Base-by-base conservation (phyloP, 495 filamentous ascomycete species). In the Penicillium ucsense region DNA sequence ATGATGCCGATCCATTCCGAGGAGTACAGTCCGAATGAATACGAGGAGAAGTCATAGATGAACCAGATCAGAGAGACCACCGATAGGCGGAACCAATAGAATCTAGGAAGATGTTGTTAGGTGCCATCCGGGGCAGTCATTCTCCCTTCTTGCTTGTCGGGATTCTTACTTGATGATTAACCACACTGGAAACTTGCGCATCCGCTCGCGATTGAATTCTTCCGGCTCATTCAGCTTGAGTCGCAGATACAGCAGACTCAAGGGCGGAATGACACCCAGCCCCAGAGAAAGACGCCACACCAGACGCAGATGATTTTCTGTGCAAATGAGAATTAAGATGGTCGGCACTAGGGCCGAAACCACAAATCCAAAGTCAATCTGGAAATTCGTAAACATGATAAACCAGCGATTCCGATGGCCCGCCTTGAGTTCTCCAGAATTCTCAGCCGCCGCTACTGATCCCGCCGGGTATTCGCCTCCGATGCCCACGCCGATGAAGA, bases 401-500 rank as follows among this genome's bases (percentile, higher is more conserved):
- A 95, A 96, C 87, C 87, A 94, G 20, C 82, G 76, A 56, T 95
- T 91, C 9, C 89, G 71, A 27, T 81, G 81, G n/a, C 89, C 90
- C 6, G 61, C 59, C 61, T 86, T 86, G 49, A 95, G 67, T 60
- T 94, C 87, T 11, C 86, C 86, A 0, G 83, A 88, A 30, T 83
- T 84, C 66, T 96, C 90, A 12, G 88, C 86, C 43, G 80, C 84
- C 0, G 84, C 84, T 4, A 95, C 90, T 44, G 81, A 86, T 4
- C 89, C 90, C 6, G 90, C 89, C 6, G 90, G 90, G 60, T 95
- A 95, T 61, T 96, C 89, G 47, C 89, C 86, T 27, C 70, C 76
- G 30, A 80, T 78, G 8, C 71, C 78, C 40, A 77, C 72, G 35
- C 84, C 80, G 35, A 88, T 74, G 54, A 92, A 82, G 71, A 94